A percentile compares a stretch with the other conserved stretches of the same genome.
These are phyloP conservation scores for Aspergillus sp. DNA, from an alignment of 2,329 filamentous ascomycete genomes.

Conservation along the genomic window DNA sequence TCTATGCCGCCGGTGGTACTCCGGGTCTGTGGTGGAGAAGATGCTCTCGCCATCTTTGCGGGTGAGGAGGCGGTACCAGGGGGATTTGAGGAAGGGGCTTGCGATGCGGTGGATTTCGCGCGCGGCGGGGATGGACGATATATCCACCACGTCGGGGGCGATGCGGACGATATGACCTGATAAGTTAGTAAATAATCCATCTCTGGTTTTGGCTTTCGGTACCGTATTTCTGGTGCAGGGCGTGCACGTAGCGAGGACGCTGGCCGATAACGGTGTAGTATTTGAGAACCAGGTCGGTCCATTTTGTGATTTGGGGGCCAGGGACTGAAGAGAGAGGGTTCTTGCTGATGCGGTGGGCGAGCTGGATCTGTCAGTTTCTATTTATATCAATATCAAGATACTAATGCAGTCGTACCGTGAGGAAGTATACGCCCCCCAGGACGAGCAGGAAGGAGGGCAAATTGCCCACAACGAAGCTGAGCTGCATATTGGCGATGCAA, in stretches of 20 bases:
- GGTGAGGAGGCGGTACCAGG: slow-evolving; percentile 30
- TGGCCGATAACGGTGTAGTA: slow-evolving; percentile 11
- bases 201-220: no score
- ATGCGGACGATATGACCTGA: slow-evolving; percentile 26
- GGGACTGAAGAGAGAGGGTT: slow-evolving; percentile 7
- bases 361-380: background rate
- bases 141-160: slow-evolving; percentile 27
- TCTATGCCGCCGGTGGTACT: slow-evolving; percentile 32
- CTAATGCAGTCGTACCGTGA: background rate
- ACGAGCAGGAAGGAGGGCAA: slow-evolving; percentile 3
- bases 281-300: slow-evolving; percentile 9
- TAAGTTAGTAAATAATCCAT: no score
- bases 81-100: slow-evolving; percentile 34
- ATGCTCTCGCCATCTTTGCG: slow-evolving; percentile 28
- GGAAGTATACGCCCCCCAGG: slow-evolving; percentile 4
- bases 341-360: background rate
- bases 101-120: slow-evolving; percentile 37
- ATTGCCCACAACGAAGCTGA: background rate
- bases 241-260: slow-evolving; percentile 16
- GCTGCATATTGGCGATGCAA: background rate
- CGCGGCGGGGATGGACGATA: slow-evolving; percentile 39
- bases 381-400: background rate
- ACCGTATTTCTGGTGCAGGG: slow-evolving; percentile 18
- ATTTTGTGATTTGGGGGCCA: slow-evolving; percentile 13
- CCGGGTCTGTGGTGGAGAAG: slow-evolving; percentile 44